Conservation (phyloP, 495 filamentous ascomycete species). For the Tuber aestivum region DNA sequence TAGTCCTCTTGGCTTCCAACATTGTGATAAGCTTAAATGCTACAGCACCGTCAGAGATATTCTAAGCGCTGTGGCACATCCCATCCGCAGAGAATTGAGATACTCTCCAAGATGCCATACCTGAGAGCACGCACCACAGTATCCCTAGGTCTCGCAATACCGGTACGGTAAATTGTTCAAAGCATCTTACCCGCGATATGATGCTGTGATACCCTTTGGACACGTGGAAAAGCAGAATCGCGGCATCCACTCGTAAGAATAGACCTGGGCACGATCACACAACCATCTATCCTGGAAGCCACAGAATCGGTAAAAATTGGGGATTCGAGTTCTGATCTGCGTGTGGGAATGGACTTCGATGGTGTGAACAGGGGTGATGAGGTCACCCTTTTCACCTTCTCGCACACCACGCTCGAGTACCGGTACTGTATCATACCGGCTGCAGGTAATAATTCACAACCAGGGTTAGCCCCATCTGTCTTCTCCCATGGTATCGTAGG, state of each 20-base stretch:
- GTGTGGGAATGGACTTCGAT: no score
- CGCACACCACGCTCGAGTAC: no score
- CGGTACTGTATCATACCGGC: not conserved
- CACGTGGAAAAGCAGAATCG: not conserved
- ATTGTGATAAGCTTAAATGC: not conserved
- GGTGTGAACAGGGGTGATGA: no score
- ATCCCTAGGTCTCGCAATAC: not conserved
- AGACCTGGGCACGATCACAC: not conserved
- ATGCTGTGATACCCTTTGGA: not conserved
- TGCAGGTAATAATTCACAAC: not conserved
- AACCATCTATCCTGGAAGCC: not conserved
- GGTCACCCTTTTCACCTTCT: no score
- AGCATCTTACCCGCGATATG: not conserved
- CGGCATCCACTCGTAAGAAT: not conserved
- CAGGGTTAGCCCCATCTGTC: not conserved
- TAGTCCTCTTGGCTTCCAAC: not conserved
- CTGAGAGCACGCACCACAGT: not conserved
- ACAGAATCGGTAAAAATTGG: no score
- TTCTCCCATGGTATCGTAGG: no score
- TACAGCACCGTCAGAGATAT: not conserved
- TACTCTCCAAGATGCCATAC: not conserved
- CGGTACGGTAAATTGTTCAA: not conserved
- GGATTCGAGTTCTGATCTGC: no score
- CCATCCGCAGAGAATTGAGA: not conserved
- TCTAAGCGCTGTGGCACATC: not conserved